Conservation (phyloP, 192 early-diverging fungal species). For the Backusella circina region DNA sequence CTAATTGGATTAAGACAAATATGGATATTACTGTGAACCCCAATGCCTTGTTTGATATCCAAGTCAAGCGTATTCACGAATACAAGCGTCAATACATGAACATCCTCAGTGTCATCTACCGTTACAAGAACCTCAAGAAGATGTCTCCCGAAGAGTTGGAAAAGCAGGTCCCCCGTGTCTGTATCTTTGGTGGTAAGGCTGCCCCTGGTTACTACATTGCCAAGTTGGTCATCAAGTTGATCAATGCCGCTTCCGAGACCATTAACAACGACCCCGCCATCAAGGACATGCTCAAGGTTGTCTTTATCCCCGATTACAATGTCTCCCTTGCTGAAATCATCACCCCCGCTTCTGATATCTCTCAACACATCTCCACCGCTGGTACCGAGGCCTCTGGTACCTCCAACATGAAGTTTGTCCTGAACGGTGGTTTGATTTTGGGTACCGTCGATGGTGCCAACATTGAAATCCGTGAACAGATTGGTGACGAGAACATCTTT, state of each 20-base stretch:
- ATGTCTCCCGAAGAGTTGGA: constrained; percentile 66
- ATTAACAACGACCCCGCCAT: constrained; percentile 86
- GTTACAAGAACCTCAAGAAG: constrained; percentile 82
- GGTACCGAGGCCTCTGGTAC: constrained; percentile 99
- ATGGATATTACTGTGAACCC: constrained; percentile 75
- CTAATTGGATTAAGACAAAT: constrained; percentile 72
- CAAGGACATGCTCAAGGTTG: constrained; percentile 84
- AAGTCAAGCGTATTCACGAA: constrained; percentile 98
- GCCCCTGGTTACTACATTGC: constrained; percentile 99
- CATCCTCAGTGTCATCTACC: constrained; percentile 92
- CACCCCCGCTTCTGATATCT: constrained; percentile 97
- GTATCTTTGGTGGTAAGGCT: constrained; percentile 96
- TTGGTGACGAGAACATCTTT: constrained; percentile 97
- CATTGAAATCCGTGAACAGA: constrained; percentile 97
- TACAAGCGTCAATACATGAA: constrained; percentile 99
- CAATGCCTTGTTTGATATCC: constrained; percentile 93
- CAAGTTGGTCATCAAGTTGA: constrained; percentile 98
- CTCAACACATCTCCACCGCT: constrained; percentile 99
- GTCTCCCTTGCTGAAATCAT: constrained; percentile 96
- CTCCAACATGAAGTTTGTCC: constrained; percentile 99
- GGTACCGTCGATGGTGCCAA: constrained; percentile 98
- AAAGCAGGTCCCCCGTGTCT: constrained; percentile 77
- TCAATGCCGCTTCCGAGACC: constrained; percentile 88
- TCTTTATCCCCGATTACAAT: constrained; percentile 98
- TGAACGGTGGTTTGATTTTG: constrained; percentile 97